Evolutionary conservation across 2,329 filamentous ascomycete species (phyloP), one percentile per base, ranked within the genome.

Genomic region (Cladobotryum protrusum): DNA sequence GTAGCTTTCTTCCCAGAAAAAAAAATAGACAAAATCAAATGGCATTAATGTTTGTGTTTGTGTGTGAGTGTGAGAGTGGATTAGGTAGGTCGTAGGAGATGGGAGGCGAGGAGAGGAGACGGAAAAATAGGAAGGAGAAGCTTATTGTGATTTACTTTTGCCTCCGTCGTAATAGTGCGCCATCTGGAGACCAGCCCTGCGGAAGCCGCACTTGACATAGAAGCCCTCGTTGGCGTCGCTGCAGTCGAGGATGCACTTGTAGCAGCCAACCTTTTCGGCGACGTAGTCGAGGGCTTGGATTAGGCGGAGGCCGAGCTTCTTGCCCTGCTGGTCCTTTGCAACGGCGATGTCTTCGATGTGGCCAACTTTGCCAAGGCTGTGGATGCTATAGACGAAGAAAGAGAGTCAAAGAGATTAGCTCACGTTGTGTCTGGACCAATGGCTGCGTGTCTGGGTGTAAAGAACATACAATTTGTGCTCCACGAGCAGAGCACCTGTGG

Each of bases 301-400:
- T 58, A 97, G 86, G 58, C 89, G 81, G 63, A 96, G 74, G 4
- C 93, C 93, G 40, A 97, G 77, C 73, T 96, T 96, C 81, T 97
- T 96, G 59, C 93, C 93, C 71, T 97, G 93, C 72, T 97, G 90
- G 61, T 95, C 88, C 72, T 91, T 90, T 57, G 88, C 84, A 35
- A 99, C 91, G 15, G 92, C 91, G 66, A 99, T 96, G 67, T 99
- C 93, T 70, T 97, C 93, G 69, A 97, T 96, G 71, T 97, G 93
- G 12, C 92, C 93, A 20, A 96, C 92, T 18, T 85, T 73, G 45
- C 88, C 88, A 41, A 93, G 79, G 59, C 81, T 82, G 67, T 92
- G 88, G 60, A 93, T 91, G 67, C 84, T 87, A 59, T 58, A 35
- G 29, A 20, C 32, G 32, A 37, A 43, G 39, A 43, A 37, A 47